Conservation (phyloP, 108 stramenopile species). For the Fistulifera solaris region DNA sequence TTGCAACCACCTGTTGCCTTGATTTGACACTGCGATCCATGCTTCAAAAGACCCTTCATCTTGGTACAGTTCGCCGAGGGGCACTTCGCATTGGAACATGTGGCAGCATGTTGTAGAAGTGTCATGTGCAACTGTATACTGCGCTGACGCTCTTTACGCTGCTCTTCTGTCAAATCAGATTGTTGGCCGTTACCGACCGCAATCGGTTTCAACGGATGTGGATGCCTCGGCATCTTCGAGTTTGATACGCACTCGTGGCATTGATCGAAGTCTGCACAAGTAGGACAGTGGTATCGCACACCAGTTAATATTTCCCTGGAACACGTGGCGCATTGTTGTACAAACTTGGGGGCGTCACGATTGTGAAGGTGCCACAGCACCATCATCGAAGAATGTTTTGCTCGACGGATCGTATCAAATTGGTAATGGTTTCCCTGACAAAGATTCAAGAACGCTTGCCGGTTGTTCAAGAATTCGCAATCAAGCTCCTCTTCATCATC, state of each 20-base stretch:
- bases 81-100: conserved; percentile 77
- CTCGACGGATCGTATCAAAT: conserved; percentile 93
- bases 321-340: conserved; percentile 86
- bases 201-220: conserved; percentile 78
- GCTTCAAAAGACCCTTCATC: conserved; percentile 94
- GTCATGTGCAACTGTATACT: conserved; percentile 95
- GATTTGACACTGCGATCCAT: conserved; percentile 70
- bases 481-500: conserved; percentile 83
- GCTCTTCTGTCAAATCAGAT: conserved; percentile 76
- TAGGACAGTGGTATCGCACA: conserved; percentile 80
- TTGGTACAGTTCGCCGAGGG: conserved; percentile 91
- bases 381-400: conserved; percentile 99
- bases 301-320: conserved; percentile 76
- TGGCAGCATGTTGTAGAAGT: conserved; percentile 88
- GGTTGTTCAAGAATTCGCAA: conserved; percentile 85
- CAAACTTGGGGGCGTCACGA: conserved; percentile 92
- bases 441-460: conserved; percentile 80
- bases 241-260: conserved; percentile 82
- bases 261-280: conserved; percentile 90
- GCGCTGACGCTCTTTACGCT: conserved; percentile 87
- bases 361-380: conserved; percentile 97
- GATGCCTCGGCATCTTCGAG: conserved; percentile 69
- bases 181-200: conserved; percentile 63
- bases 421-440: conserved; percentile 98
- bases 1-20: conserved; percentile 89